phyloP scores from a whole-genome alignment of 345 rosid genomes.

The Gossypium herbaceum region DNA sequence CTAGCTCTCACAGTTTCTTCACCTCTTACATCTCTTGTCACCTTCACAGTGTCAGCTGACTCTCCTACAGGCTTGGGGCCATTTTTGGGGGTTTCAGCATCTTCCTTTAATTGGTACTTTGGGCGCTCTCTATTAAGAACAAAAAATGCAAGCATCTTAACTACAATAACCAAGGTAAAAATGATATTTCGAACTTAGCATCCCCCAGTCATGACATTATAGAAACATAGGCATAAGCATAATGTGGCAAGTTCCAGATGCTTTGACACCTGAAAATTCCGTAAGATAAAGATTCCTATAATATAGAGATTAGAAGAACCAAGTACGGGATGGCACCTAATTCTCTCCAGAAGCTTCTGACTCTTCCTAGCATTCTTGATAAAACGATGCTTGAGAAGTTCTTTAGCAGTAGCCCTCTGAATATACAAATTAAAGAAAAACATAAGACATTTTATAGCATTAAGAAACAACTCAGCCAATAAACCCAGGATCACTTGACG shows the following conservation, averaged over 20 bases:
- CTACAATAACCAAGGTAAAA: conserved; percentile 17
- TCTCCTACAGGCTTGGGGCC: conserved; percentile 45
- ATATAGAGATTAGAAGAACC: background rate
- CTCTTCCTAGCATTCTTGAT: conserved; percentile 79
- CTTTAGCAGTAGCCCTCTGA: conserved; percentile 97
- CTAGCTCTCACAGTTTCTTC: conserved; percentile 68
- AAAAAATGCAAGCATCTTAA: conserved; percentile 15
- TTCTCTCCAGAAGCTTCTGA: conserved; percentile 86
- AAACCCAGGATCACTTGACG: conserved; percentile 15
- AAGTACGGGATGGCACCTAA: conserved; percentile 53
- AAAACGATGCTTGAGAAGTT: conserved; percentile 86
- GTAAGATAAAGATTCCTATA: background rate
- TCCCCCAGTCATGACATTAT: conserved; percentile 1
- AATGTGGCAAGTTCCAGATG: background rate
- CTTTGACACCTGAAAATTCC: background rate
- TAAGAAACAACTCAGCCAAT: conserved; percentile 7
- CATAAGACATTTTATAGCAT: conserved; percentile 13
- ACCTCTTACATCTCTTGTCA: conserved; percentile 55
- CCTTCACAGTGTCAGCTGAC: conserved; percentile 69
- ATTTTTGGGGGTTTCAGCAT: conserved; percentile 46
- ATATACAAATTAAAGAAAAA: conserved; percentile 21
- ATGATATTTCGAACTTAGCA: background rate
- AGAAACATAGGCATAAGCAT: conserved; percentile 17
- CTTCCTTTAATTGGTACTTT: conserved; percentile 65
- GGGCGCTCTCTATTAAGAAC: conserved; percentile 79